Percentiles rank a stretch among this genome's conserved stretches.
Evolutionary conservation across 2,329 filamentous ascomycete genomes (phyloP).

Genomic region (Stemphylium lycopersici): DNA sequence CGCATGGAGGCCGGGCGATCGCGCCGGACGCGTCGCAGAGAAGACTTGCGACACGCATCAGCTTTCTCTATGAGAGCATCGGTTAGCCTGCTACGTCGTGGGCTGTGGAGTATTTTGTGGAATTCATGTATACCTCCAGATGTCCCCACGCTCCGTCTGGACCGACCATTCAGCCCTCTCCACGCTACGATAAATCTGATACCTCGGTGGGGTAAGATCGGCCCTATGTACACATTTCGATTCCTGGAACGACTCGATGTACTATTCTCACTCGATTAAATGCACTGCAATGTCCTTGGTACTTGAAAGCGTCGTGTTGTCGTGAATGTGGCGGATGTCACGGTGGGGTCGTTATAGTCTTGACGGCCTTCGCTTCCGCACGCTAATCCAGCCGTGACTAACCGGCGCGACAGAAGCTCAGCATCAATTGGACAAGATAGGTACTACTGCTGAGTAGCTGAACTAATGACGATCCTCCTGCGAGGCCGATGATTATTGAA

Average conservation of each 20-base stretch:
- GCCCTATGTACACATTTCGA: not conserved
- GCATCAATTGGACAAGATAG: not conserved
- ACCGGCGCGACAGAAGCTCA: conserved; percentile 21
- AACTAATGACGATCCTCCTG: too few relatives aligned
- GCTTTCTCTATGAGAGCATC: conserved; percentile 3
- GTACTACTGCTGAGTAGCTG: too few relatives aligned
- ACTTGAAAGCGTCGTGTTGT: conserved; percentile 8
- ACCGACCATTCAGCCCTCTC: not conserved
- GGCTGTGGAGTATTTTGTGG: not conserved
- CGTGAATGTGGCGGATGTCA: conserved; percentile 16
- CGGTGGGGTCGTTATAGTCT: conserved; percentile 17
- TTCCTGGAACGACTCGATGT: not conserved
- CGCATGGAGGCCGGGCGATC: conserved; percentile 15
- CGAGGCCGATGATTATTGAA: too few relatives aligned
- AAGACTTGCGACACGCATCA: conserved; percentile 11
- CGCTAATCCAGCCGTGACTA: conserved; percentile 21
- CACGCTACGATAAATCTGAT: not conserved
- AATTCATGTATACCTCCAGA: conserved; percentile 7
- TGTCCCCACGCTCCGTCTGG: conserved; percentile 1
- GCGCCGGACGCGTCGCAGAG: conserved; percentile 15
- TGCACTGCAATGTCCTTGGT: not conserved
- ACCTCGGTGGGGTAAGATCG: not conserved
- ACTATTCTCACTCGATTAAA: not conserved
- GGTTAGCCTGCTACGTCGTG: conserved; percentile 11
- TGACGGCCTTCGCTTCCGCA: not conserved